Base-by-base conservation (phyloP, 1,139 yeast species). In the Zygosaccharomyces pseudobailii region DNA sequence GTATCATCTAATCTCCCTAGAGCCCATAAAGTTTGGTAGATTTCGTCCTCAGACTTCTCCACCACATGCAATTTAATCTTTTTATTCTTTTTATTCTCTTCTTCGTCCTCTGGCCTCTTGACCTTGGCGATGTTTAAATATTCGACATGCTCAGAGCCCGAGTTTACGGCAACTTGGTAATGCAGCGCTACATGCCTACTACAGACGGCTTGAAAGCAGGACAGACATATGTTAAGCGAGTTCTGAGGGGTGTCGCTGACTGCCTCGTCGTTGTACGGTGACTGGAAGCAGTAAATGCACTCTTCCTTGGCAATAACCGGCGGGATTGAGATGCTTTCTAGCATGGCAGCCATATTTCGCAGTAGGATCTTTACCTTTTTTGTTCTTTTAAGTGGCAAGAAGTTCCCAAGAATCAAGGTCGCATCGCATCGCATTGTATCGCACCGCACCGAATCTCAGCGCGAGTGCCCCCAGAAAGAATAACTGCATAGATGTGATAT, bases 11-110 rank as follows among this genome's bases (percentile, higher is more conserved):
- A 50, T 6, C 48, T 42, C 21, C 53, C 48, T 13, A 65, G 39
- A 20, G 51, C 37, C 61, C 67, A 62, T 9, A 46, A 43, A 1
- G 79, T 74, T 47, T 82, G 80, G 65, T 76, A 89, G 32, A 78
- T 64, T 40, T 87, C 95, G 42, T 79, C 84, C 43, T 87, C 95
- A 3, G 73, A 65, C 45, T 78, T 75, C 33, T 87, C 89, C 46
- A 77, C 78, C 45, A 90, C 77, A 58, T 88, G 96, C 34, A 92
- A 71, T 62, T 87, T 87, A 20, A 81, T 77, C 56, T 84, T 74
- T 69, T 87, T 86, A 33, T 72, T 67, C 17, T 70, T 69, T 37
- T 69, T 70, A 35, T 72, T 70, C 33, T 68, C 59, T 23, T 62
- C 64, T 6, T 43, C 36, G 24, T 43, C 40, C 24, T 46, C 50